phyloP scores from a whole-genome alignment of 2,329 filamentous ascomycete genomes.

The Pseudogymnoascus pannorum region DNA sequence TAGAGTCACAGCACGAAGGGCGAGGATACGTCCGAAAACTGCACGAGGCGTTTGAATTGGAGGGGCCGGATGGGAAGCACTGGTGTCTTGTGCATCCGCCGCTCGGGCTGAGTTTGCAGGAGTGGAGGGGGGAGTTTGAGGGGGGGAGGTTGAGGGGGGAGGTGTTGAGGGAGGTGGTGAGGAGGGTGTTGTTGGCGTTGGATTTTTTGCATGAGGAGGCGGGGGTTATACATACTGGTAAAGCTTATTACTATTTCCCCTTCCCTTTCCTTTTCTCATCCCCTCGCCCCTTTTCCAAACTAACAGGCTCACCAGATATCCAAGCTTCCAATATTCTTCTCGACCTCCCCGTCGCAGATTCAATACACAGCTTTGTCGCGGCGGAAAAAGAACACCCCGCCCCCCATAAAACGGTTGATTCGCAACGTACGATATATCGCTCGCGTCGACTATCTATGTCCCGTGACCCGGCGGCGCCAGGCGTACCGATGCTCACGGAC shows the following conservation, averaged over 20 bases:
- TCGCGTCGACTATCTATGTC: conserved; percentile 20
- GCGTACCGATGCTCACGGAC: conserved; percentile 9
- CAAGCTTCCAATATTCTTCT: conserved; percentile 29
- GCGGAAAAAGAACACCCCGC: conserved; percentile 24
- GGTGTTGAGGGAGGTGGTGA: conserved; percentile 16
- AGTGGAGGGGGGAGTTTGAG: conserved; percentile 27
- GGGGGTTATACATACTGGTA: conserved; percentile 24
- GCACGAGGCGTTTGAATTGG: conserved; percentile 31
- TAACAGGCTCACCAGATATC: conserved; percentile 28
- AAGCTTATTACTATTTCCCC: conserved; percentile 6
- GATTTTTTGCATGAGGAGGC: conserved; percentile 23
- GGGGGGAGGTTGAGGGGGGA: conserved; percentile 10
- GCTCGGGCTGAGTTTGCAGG: conserved; percentile 33
- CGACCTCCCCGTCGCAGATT: neutral
- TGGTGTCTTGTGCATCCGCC: conserved; percentile 30
- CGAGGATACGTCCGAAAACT: conserved; percentile 28
- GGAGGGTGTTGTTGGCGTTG: conserved; percentile 17
- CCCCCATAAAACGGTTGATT: conserved; percentile 25
- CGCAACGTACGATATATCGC: conserved; percentile 24
- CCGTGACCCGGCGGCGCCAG: conserved; percentile 13
- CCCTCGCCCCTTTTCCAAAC: no score
- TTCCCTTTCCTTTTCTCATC: conserved; percentile 20
- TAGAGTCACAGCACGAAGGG: conserved; percentile 10
- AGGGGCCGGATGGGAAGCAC: conserved; percentile 27
- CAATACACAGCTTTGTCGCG: neutral